Evolutionary conservation across 306 rosid species (phyloP), one percentile per base, ranked within the genome.

Genomic region (Vigna angularis): DNA sequence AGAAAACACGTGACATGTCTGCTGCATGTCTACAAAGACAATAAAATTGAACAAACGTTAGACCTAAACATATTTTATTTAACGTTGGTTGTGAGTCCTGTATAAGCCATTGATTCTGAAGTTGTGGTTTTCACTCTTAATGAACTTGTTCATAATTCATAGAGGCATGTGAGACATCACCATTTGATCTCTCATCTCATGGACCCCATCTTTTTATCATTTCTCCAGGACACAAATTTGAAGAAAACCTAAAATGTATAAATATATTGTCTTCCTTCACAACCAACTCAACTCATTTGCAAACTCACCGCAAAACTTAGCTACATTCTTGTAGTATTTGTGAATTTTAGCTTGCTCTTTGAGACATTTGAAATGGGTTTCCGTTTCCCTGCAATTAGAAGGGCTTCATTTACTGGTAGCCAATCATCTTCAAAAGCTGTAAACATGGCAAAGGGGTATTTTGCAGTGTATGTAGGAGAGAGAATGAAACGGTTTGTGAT

Each of bases 391-490:
- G 67, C 50, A 17, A 76, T 71, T 64, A 69, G 79, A 61, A n/a
- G 48, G 5, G 62, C 48, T 57, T 52, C 68, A 53, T 53, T 64
- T 10, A 64, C 12, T 2, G 4, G 52, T 51, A 77, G 67, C 76
- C 79, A 66, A 45, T 18, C 57, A 55, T 61, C 79, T 45, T 66
- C 75, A 66, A 73, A 66, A 22, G 51, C 1, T 13, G 12, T 66
- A 3, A 81, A 73, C 42, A 32, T 52, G 9, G 74, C 79, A 42
- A 80, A 80, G 44, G 79, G 79, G 9, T 65, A 53, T 45, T 53
- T 80, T 42, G 69, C 79, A 18, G 83, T 80, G 28, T 90, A 78
- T 6, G 81, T 87, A 7, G 90, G 90, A 76, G 85, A 85, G 77
- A 36, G 66, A 42, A 72, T 64, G 83, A 80, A 73, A 36, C 67